Conservation (phyloP, 257 asterid species). For the Fraxinus cuspidata region DNA sequence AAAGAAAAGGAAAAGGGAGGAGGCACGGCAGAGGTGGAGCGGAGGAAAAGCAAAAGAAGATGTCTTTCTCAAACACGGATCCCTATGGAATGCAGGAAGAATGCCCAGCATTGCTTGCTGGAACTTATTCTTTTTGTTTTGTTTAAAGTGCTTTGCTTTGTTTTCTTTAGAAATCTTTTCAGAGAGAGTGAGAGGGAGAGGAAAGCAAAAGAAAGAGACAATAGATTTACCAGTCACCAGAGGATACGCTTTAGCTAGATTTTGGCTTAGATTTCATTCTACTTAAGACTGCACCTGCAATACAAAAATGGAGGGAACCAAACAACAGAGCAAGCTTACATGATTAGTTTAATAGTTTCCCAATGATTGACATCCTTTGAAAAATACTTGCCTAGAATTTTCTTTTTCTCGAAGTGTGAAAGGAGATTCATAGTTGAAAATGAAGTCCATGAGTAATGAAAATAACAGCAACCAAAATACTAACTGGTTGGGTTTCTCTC, state of each 20-base stretch:
- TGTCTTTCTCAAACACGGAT: constrained; percentile 93
- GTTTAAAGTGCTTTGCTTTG: constrained; percentile 47
- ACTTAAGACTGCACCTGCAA: constrained; percentile 58
- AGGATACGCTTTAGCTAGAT: constrained; percentile 39
- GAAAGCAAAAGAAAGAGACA: constrained; percentile 37
- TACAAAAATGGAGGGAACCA: constrained; percentile 49
- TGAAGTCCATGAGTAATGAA: constrained; percentile 58
- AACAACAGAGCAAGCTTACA: constrained; percentile 24
- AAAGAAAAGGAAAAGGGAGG: constrained; percentile 25
- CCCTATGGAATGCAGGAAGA: constrained; percentile 86
- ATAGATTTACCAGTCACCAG: constrained; percentile 33
- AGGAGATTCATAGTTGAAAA: constrained; percentile 24
- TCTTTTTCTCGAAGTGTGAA: constrained; percentile 14
- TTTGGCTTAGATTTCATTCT: constrained; percentile 34
- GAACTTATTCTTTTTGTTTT: constrained; percentile 60
- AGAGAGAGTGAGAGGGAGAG: constrained; percentile 30
- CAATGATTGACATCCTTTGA: constrained; percentile 68
- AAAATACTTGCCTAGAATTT: constrained; percentile 14
- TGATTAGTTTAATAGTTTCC: constrained; percentile 58
- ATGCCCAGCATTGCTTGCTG: constrained; percentile 85
- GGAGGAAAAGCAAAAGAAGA: constrained; percentile 71
- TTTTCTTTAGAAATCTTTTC: constrained; percentile 58
- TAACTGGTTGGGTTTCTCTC: constrained; percentile 91
- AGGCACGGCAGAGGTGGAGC: constrained; percentile 28
- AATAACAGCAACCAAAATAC: constrained; percentile 32